Base-by-base conservation (phyloP, 2,329 filamentous ascomycete genomes). In the Didymella sp. region DNA sequence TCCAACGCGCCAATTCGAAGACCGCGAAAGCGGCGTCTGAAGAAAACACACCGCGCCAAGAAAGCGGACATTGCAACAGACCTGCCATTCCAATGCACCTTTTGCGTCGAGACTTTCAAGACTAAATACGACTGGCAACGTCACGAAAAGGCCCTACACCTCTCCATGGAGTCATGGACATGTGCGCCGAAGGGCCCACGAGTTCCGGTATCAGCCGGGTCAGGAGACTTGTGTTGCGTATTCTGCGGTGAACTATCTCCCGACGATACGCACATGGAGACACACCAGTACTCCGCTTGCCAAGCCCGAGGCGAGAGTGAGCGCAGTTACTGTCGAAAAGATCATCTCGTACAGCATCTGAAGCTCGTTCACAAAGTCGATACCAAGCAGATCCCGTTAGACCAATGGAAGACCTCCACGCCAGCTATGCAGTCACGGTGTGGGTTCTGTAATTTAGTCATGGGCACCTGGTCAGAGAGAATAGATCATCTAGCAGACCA, bases 361-460 rank as follows among this genome's bases (percentile, higher is more conserved):
- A 51, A 59, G 17, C 53, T 70, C 6, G 66, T 71, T 3, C 68
- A 71, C 17, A 50, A 49, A 3, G 58, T 59, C 1, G 59, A 62
- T 7, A 59, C 58, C 31, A 46, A 53, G 2, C 56, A 60, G 7
- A 86, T 60, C 74, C 58, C 63, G 11, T 64, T 70, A 59, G 42
- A 59, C 25, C 31, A 40, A 17, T 70, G 68, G 66, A 68, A 61
- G 58, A 17, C 60, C 2, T 57, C 67, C 7, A 67, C 61, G 57
- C 60, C 60, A 1, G 51, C 65, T 3, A 57, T 69, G 7, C 46
- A 58, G 1, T 66, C 64, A 4, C 46, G 61, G n/a, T 71, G 68
- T 35, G 68, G 68, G 4, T 71, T 71, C 17, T 71, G 68, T 38
- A 54, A 44, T 6, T 35, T 59, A 1, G 46, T 35, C 3, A 64